A percentile compares a stretch with the other conserved stretches of the same genome.
These are phyloP conservation scores for Saturnispora ahearnii DNA, from an alignment of 805 yeast species.

Conservation along the genomic window DNA sequence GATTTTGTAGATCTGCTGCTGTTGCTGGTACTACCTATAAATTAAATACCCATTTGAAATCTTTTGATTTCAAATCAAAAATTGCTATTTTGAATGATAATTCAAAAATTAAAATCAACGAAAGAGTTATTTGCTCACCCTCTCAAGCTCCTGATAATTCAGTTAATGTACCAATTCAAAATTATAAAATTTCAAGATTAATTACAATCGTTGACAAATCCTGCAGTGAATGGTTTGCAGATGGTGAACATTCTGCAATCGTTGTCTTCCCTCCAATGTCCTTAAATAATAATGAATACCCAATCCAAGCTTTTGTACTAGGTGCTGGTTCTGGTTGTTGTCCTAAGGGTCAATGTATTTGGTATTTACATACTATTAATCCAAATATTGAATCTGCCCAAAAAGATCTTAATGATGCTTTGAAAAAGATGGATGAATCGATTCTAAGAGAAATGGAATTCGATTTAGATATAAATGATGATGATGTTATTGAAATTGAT, in stretches of 20 bases:
- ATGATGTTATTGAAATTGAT: conserved; percentile 40
- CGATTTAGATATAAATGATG: conserved; percentile 34
- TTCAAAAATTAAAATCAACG: conserved; percentile 61
- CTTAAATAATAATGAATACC: conserved; percentile 52
- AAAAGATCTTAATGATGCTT: conserved; percentile 71
- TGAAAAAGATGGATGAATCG: conserved; percentile 68
- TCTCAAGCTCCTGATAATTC: conserved; percentile 45
- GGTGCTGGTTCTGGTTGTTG: conserved; percentile 85
- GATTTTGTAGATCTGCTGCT: conserved; percentile 95
- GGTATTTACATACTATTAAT: conserved; percentile 82
- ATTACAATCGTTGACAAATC: conserved; percentile 77
- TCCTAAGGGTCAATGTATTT: conserved; percentile 76
- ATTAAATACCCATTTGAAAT: conserved; percentile 54
- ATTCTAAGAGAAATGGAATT: conserved; percentile 72
- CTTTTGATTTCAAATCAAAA: conserved; percentile 57
- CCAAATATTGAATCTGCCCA: conserved; percentile 54
- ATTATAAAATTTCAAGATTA: conserved; percentile 60
- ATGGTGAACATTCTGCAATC: conserved; percentile 73
- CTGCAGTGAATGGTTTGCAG: conserved; percentile 87
- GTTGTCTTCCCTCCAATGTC: conserved; percentile 90
- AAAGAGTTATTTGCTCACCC: conserved; percentile 71
- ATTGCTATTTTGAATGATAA: conserved; percentile 72
- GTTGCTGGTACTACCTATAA: conserved; percentile 95
- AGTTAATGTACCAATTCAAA: conserved; percentile 35
- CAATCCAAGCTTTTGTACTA: conserved; percentile 81